Base-by-base conservation (phyloP, 2,329 filamentous ascomycete genomes). In the Fonsecaea nubica region DNA sequence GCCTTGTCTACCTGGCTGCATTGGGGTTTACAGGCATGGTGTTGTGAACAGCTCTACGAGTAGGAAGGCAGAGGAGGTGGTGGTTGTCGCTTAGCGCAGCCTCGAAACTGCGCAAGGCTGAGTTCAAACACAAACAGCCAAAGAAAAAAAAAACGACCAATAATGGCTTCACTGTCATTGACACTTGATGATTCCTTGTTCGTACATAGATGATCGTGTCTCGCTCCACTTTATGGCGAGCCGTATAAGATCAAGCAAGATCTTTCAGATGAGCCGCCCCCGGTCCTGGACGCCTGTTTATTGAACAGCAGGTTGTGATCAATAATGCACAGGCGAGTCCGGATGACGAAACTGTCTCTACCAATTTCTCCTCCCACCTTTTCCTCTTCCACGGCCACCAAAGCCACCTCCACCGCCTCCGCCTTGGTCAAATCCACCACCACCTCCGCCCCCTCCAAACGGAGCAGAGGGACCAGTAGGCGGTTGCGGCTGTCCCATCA, bases 401-500 rank as follows among this genome's bases (percentile, higher is more conserved):
- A 61, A 78, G 36, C 69, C 66, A 21, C 68, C 69, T 12, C 68
- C 67, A 50, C 62, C 67, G 9, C 62, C 65, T 52, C 63, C 66
- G 33, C 64, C 63, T 59, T 69, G 68, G 25, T 66, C 66, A 52
- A 69, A 70, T 10, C 63, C 68, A 18, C 65, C 55, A 33, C 61
- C 59, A 25, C 60, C 59, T n/a, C 71, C 70, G 42, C 64, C 55
- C 21, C 69, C 78, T 40, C 74, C 76, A 70, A 75, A 79, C 56
- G 75, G 76, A 30, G 76, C 77, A 56, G 67, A 53, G 53, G 70
- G 65, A 1, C 64, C 68, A 18, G 69, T 62, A 6, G 70, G 69
- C 12, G 69, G 71, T 65, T 79, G 80, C 18, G 75, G 74, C 54
- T 78, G 77, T 18, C 77, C 77, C 69, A 66, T 71, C 61, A 68